Evolutionary conservation across 352 stramenopile species (phyloP), one percentile per base, ranked within the genome.

Genomic region (Aphanomyces invadans): DNA sequence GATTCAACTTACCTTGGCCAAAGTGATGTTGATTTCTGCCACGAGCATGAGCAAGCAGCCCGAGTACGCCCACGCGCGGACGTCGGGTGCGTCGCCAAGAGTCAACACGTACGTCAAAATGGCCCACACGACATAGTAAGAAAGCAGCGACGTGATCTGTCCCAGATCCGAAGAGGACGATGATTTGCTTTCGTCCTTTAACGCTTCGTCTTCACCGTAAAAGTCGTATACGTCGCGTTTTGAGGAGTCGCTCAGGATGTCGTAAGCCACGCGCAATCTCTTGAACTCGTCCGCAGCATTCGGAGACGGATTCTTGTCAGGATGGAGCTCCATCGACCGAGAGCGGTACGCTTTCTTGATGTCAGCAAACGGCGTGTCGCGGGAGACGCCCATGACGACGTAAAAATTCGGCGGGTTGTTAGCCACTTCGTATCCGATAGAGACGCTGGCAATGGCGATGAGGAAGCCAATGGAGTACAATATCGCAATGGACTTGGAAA

Each of bases 271-370:
- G 65, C 97, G 97, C 46, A 98, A 77, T 38, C 80, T 76, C 62
- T 96, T 95, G 72, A 99, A 99, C 57, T 98, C 82, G 44, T 95
- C 88, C 0, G 82, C 83, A 4, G 96, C 96, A 28, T 81, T 86
- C 15, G 89, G 86, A 29, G 88, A 97, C 53, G 87, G 86, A 74
- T 98, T 98, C 77, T 98, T 98, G 77, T 99, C 96, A 2, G 96
- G 96, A 67, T 99, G 96, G 25, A 98, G 81, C 75, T 98, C 89
- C 17, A 99, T 77, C 7, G 87, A 96, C 28, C 96, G 83, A 65
- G 83, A 78, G 72, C 97, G 96, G 83, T 98, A 99, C n/a, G 95
- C 90, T 31, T 89, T 87, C 75, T 99, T 99, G 72, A 98, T 98
- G 69, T 99, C 96, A 3, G 92, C 66, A 44, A 90, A 90, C 46